Conservation (phyloP, 2,329 filamentous ascomycete species). For the Fusarium ramigenum region DNA sequence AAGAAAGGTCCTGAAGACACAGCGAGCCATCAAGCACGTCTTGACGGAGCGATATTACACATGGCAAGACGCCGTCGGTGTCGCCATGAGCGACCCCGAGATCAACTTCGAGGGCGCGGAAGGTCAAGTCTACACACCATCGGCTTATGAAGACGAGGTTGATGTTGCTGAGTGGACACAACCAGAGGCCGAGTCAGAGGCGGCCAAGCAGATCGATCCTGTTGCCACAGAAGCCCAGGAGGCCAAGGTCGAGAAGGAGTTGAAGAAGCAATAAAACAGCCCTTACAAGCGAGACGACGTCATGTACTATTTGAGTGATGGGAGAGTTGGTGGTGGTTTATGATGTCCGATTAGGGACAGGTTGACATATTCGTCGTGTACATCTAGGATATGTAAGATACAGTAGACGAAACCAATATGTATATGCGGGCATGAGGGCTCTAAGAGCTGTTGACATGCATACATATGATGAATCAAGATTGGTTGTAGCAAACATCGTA, state of each 20-base stretch:
- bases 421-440: constrained; percentile 6
- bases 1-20: constrained; percentile 76
- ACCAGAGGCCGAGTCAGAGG: constrained; percentile 28
- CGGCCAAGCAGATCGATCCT: constrained; percentile 25
- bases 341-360: constrained; percentile 1
- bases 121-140: constrained; percentile 61
- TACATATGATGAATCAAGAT: not conserved
- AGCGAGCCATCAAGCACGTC: constrained; percentile 83
- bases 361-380: constrained; percentile 35
- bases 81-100: constrained; percentile 74
- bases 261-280: constrained; percentile 27
- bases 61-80: constrained; percentile 78
- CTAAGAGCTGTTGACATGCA: not conserved
- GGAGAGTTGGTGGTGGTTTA: not conserved
- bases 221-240: constrained; percentile 20
- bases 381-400: constrained; percentile 43
- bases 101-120: constrained; percentile 64
- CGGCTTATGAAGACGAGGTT: constrained; percentile 50
- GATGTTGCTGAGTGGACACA: constrained; percentile 40
- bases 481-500: not conserved
- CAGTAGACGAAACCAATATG: constrained; percentile 22
- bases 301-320: constrained; percentile 25
- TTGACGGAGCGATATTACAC: constrained; percentile 89
- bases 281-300: not conserved
- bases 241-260: constrained; percentile 36